These are phyloP conservation scores for Eremothecium gossypii DNA, from an alignment of 1,139 yeast species.

Conservation along the genomic window DNA sequence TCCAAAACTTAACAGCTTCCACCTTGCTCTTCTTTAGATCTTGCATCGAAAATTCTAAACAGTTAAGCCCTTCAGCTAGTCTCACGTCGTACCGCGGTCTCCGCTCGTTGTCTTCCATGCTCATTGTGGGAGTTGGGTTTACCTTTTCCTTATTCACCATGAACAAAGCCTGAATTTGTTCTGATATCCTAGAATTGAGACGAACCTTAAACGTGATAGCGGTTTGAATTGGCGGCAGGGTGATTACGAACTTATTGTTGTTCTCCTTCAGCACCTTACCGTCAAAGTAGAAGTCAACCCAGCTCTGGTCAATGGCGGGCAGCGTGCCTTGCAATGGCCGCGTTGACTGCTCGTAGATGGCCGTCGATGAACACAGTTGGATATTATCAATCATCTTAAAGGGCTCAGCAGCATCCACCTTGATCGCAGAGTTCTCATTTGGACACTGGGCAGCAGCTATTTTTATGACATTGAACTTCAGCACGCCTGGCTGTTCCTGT, in stretches of 20 bases:
- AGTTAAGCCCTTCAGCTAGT: slow-evolving; percentile 25
- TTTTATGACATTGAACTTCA: slow-evolving; percentile 24
- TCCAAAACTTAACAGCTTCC: slow-evolving; percentile 26
- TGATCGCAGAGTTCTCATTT: slow-evolving; percentile 12
- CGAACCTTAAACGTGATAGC: slow-evolving; percentile 18
- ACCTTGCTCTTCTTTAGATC: slow-evolving; percentile 8
- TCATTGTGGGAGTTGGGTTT: slow-evolving; percentile 7
- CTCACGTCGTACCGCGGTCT: slow-evolving; percentile 21
- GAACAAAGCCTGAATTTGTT: slow-evolving; percentile 11
- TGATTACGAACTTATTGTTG: slow-evolving; percentile 24
- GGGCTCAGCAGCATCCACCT: slow-evolving; percentile 12
- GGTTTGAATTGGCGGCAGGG: slow-evolving; percentile 26
- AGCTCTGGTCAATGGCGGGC: slow-evolving; percentile 24
- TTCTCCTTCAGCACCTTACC: slow-evolving; percentile 21
- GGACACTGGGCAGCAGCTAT: not conserved
- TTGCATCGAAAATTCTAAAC: slow-evolving; percentile 19
- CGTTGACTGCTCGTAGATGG: slow-evolving; percentile 23
- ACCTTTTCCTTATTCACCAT: slow-evolving; percentile 20
- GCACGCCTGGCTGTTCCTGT: slow-evolving; percentile 16
- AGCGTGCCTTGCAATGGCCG: slow-evolving; percentile 24
- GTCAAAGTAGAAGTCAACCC: slow-evolving; percentile 25
- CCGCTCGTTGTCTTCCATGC: slow-evolving; percentile 7
- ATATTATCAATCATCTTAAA: slow-evolving; percentile 19
- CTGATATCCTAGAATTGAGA: slow-evolving; percentile 11
- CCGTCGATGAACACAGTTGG: slow-evolving; percentile 22